These are phyloP conservation scores for Xylariaceae sp. DNA, from an alignment of 2,329 filamentous ascomycete genomes.

Conservation along the genomic window DNA sequence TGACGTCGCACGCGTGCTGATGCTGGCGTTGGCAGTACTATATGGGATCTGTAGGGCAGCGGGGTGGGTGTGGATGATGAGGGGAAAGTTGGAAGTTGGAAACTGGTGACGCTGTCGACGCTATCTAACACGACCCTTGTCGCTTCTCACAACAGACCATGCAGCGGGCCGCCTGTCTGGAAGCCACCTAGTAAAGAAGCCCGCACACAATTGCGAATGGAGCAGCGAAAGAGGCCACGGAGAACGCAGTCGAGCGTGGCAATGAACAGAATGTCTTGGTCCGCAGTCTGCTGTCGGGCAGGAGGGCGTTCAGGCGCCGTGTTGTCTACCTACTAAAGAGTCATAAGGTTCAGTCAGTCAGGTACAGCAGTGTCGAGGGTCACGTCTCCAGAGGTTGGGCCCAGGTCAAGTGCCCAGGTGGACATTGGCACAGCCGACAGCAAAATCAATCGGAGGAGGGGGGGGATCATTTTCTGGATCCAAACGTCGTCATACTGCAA, in stretches of 20 bases:
- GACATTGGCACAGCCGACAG: neutral
- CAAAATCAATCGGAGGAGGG: too few species aligned
- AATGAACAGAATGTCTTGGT: too few species aligned
- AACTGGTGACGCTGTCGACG: conserved; percentile 12
- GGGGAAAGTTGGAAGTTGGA: conserved; percentile 11
- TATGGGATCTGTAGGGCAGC: conserved; percentile 7
- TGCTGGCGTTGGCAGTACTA: conserved; percentile 4
- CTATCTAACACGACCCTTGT: neutral
- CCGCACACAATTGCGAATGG: too few species aligned
- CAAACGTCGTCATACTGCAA: too few species aligned
- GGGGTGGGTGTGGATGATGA: conserved; percentile 7
- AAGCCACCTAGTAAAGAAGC: neutral
- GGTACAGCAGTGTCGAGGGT: neutral
- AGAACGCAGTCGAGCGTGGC: too few species aligned
- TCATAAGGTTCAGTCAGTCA: conserved; percentile 13
- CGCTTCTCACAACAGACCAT: neutral
- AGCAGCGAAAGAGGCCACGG: too few species aligned
- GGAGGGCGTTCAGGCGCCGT: too few species aligned
- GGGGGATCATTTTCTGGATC: too few species aligned
- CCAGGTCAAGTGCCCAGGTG: conserved; percentile 19
- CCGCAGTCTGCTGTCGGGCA: too few species aligned
- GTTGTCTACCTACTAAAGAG: conserved; percentile 1
- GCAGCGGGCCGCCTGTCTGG: conserved; percentile 5
- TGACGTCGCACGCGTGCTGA: too few species aligned
- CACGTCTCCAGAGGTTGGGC: neutral